Percentiles rank a stretch among this genome's conserved stretches.
Conservation (phyloP, 768 basidiomycete genomes). For the Antrodiella citrinella region DNA sequence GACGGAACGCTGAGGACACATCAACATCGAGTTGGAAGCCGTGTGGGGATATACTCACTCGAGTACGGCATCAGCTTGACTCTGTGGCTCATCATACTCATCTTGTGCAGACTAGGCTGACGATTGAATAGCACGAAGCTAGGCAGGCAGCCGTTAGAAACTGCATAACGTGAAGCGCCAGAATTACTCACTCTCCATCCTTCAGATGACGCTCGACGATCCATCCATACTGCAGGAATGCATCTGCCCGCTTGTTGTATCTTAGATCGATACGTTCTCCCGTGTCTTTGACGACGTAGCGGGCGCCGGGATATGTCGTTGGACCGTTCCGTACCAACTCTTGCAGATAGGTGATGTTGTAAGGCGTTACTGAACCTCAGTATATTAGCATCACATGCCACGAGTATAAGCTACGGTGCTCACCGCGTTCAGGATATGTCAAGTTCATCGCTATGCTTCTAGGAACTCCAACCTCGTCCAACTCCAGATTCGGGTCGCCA, state of each 20-base stretch:
- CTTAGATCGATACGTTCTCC: slow-evolving; percentile 95
- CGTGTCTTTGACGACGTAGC: slow-evolving; percentile 95
- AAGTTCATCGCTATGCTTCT: slow-evolving; percentile 94
- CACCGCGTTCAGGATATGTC: slow-evolving; percentile 95
- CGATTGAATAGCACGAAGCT: slow-evolving; percentile 96
- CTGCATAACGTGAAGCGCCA: background rate
- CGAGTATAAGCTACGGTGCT: slow-evolving; percentile 12
- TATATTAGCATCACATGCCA: slow-evolving; percentile 1
- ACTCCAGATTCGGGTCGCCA: slow-evolving; percentile 92
- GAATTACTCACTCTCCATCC: slow-evolving; percentile 85
- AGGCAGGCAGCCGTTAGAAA: background rate
- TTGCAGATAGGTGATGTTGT: slow-evolving; percentile 91
- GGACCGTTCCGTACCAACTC: slow-evolving; percentile 94
- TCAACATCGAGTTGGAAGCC: slow-evolving; percentile 4
- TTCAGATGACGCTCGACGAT: slow-evolving; percentile 96
- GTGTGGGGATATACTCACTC: slow-evolving; percentile 45
- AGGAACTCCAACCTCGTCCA: slow-evolving; percentile 97
- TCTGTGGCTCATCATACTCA: slow-evolving; percentile 99
- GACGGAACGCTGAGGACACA: slow-evolving; percentile 69
- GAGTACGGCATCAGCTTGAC: slow-evolving; percentile 98
- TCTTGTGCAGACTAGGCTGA: slow-evolving; percentile 96
- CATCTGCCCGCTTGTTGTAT: slow-evolving; percentile 93
- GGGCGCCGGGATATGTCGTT: slow-evolving; percentile 88
- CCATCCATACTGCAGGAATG: slow-evolving; percentile 96
- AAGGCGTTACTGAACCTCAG: slow-evolving; percentile 72